Base-by-base conservation (phyloP, 1,139 yeast species). In the Hansenula lynferdii region DNA sequence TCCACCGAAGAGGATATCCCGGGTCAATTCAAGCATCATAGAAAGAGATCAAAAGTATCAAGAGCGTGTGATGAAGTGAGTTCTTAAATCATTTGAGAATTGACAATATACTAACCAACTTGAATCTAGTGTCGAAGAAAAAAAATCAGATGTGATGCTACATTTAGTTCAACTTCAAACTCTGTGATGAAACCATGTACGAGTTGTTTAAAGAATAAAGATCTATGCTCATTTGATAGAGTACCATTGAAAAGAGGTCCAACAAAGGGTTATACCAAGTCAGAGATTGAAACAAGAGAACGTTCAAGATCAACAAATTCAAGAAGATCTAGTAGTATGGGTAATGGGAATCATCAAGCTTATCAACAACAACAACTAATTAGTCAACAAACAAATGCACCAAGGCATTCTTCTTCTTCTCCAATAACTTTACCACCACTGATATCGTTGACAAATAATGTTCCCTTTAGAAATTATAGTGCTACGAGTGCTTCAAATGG, bases 211-310 rank as follows among this genome's bases (percentile, higher is more conserved):
- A 77, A 74, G 49, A 72, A 67, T 46, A 65, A 65, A 35, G 83
- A 77, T 31, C 53, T 53, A 2, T 82, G 90, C 57, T 67, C 80
- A 1, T 82, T 80, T 53, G 77, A 80, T 19, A 64, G 92, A 40
- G 70, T 80, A 1, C 92, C 89, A 0, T 58, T 83, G 57, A 84
- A 83, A 53, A 62, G 94, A 48, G 94, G 92, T 0, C 94, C 94
- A 0, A 71, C 84, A 2, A 83, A 82, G 54, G 90, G 90, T 1
- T 80, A 76, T 50, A 67, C 71, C 10, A 45, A 49, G 31, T 12
- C 6, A 33, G 46, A 21, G 11, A 8, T 21, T 21, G 36, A 34
- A 3, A 3, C 31, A 5, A 25, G 29, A 22, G 37, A 28, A 15
- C 38, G 23, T 12, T 23, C 18, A 21, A 29, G 24, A 38, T 43